These are phyloP conservation scores for Leccinellum luteum DNA, from an alignment of 768 basidiomycete genomes.

Conservation along the genomic window DNA sequence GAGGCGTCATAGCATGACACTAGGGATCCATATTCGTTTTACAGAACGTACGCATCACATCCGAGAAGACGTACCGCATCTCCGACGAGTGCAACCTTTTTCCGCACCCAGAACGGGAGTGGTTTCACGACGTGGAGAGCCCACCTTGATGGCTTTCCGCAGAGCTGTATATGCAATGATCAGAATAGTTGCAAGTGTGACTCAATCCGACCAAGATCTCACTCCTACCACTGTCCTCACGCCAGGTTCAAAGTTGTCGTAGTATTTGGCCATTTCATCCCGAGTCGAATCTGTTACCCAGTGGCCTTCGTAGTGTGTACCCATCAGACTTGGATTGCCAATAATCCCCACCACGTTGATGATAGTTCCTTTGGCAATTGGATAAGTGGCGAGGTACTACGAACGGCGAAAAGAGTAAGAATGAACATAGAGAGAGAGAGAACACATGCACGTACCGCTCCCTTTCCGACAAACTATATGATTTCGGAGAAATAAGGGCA, in stretches of 20 bases:
- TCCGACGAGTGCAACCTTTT: conserved; percentile 45
- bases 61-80: conserved; percentile 36
- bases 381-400: conserved; percentile 41
- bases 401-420: not conserved
- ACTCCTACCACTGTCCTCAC: conserved; percentile 31
- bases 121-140: conserved; percentile 42
- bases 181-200: not conserved
- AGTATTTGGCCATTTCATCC: conserved; percentile 34
- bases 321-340: conserved; percentile 28
- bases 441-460: conserved; percentile 1
- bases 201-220: not conserved
- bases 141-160: conserved; percentile 41
- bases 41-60: not conserved
- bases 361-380: conserved; percentile 34
- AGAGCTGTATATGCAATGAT: conserved; percentile 24
- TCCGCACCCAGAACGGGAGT: conserved; percentile 38
- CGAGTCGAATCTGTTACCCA: conserved; percentile 29
- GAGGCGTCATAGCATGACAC: conserved; percentile 28
- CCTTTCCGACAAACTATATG: conserved; percentile 14
- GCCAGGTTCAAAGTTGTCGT: conserved; percentile 38
- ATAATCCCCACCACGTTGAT: conserved; percentile 37
- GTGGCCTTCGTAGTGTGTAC: conserved; percentile 31
- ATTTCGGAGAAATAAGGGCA: conserved; percentile 7
- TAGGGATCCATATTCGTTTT: not conserved
- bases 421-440: not conserved